phyloP scores from a whole-genome alignment of 495 filamentous ascomycete genomes.

The Penicillium tannophilum region DNA sequence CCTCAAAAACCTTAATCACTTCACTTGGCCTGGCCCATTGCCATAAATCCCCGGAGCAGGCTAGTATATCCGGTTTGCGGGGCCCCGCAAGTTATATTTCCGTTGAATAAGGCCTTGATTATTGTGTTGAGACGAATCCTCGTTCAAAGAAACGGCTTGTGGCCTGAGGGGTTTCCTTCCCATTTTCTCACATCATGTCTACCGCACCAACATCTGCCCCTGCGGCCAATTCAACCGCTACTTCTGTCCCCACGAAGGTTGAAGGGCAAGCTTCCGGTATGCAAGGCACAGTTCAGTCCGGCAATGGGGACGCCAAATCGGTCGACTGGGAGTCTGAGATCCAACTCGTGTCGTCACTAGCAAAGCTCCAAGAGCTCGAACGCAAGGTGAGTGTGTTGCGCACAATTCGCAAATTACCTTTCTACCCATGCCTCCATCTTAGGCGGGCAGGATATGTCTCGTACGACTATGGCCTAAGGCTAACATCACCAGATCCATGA shows the following conservation, averaged over 20 bases:
- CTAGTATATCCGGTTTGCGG: background rate
- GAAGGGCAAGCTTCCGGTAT: background rate
- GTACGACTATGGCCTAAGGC: background rate
- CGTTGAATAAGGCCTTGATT: background rate
- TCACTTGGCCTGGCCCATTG: background rate
- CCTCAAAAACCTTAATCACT: background rate
- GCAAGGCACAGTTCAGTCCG: background rate
- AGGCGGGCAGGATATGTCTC: background rate
- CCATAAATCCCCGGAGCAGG: background rate
- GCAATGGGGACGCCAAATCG: background rate
- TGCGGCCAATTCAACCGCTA: background rate
- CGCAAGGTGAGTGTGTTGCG: conserved; percentile 30
- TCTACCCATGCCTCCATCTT: background rate
- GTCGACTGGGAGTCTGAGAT: conserved; percentile 39
- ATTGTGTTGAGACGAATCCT: background rate
- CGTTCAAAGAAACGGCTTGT: background rate
- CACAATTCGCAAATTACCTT: background rate
- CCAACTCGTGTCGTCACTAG: conserved; percentile 46
- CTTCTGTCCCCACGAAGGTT: background rate
- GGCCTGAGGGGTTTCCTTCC: background rate
- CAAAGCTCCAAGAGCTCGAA: conserved; percentile 47
- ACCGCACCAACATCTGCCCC: conserved; percentile 2
- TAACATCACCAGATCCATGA: conserved; percentile 40
- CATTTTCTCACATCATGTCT: conserved; percentile 3
- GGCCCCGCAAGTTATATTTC: background rate